Base-by-base conservation (phyloP, 139 green algal species). In the Ulvella scutata region DNA sequence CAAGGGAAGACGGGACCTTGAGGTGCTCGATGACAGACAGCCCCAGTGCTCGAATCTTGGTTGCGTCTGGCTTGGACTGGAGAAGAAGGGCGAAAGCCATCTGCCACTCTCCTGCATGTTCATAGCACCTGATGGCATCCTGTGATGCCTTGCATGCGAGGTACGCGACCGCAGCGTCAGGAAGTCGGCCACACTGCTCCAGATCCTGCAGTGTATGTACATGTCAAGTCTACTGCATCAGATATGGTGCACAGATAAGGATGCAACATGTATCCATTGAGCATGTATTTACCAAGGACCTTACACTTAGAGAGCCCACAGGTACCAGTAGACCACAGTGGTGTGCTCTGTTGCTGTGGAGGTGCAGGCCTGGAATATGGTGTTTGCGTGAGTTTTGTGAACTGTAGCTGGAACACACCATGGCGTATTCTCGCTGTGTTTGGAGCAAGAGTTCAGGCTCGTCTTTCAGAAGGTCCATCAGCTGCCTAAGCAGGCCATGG, bases 121-220 rank as follows among this genome's bases (percentile, higher is more conserved):
- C 79, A 81, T 97, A 97, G 9, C 86, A 78, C n/a, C 60, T 4
- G 26, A 94, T 59, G 4, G 91, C 88, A 3, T 79, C 38, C 1
- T 87, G 78, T 26, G 76, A 43, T 21, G 76, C 37, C 0, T 85
- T 85, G 0, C 87, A 90, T 3, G 87, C 86, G 40, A 88, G n/a
- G 67, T 83, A 95, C 7, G 90, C 84, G 29, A 92, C 67, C 9
- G 81, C 91, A 17, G 88, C 88, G 79, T 88, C 87, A 61, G 96
- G 90, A 10, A 83, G 72, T 80, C 85, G 81, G 36, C 75, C 72
- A 9, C 43, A 62, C 13, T 37, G 43, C 62, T 83, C 62, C 43
- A 95, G 78, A 38, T 43, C 51, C 51, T 67, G 51, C 51, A 67
- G 9, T n/a, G n/a, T n/a, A n/a, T n/a, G n/a, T n/a, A n/a, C n/a